Evolutionary conservation across 1,284 basidiomycete genomes (phyloP).

Genomic region (Irpex lacteus): DNA sequence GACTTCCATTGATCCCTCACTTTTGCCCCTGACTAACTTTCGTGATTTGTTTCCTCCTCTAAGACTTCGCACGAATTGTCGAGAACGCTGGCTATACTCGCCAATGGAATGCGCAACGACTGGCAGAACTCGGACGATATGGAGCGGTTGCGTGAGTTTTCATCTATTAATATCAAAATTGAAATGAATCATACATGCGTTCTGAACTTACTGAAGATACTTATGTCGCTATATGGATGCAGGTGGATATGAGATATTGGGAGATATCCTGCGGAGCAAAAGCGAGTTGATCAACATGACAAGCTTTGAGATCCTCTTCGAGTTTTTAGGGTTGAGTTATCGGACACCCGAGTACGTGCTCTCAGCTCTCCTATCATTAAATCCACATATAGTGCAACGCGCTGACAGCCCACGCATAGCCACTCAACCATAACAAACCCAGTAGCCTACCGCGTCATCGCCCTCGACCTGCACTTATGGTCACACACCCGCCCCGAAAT

Average conservation of each 20-base stretch:
- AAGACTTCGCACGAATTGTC: conserved; percentile 75
- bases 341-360: conserved; percentile 69
- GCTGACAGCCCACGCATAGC: conserved; percentile 33
- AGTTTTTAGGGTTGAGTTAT: conserved; percentile 83
- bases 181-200: too few relatives aligned
- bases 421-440: conserved; percentile 81
- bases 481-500: conserved; percentile 66
- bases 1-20: conserved; percentile 18
- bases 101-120: conserved; percentile 75
- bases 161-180: too few relatives aligned
- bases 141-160: conserved; percentile 71
- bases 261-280: conserved; percentile 73
- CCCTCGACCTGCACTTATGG: conserved; percentile 93
- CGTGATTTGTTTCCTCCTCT: neutral
- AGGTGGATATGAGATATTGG: conserved; percentile 90
- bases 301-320: conserved; percentile 75
- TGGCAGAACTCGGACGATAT: conserved; percentile 95
- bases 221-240: too few relatives aligned
- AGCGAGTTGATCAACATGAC: conserved; percentile 74
- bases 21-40: neutral
- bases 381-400: too few relatives aligned
- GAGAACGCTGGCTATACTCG: conserved; percentile 68
- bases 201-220: too few relatives aligned
- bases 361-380: neutral
- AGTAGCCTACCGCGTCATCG: conserved; percentile 79